These are phyloP conservation scores for Yamadazyma triangularis DNA, from an alignment of 1,139 yeast genomes.

Conservation along the genomic window DNA sequence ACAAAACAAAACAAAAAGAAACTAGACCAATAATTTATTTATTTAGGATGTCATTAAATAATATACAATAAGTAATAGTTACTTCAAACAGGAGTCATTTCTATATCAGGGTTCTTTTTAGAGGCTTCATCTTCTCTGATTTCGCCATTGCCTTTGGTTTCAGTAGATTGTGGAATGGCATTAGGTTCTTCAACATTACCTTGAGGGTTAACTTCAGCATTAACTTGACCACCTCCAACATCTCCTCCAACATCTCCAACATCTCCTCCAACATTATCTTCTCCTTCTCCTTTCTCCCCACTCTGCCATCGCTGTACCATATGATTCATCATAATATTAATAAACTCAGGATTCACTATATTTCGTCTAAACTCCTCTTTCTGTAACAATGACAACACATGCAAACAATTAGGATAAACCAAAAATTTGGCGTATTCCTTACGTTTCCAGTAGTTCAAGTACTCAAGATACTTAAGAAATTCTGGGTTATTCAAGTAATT, in stretches of 20 bases:
- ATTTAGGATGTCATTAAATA: too few relatives aligned
- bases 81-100: too few relatives aligned
- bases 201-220: too few relatives aligned
- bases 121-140: background rate
- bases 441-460: slow-evolving; percentile 69
- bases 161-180: too few relatives aligned
- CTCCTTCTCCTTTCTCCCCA: slow-evolving; percentile 1
- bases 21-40: too few relatives aligned
- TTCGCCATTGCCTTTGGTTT: background rate
- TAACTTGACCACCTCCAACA: background rate
- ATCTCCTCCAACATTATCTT: slow-evolving; percentile 1
- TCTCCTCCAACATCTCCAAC: background rate
- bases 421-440: slow-evolving; percentile 64
- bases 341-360: slow-evolving; percentile 54
- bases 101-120: too few relatives aligned
- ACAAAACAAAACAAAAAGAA: too few relatives aligned
- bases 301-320: slow-evolving; percentile 60
- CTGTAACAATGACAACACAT: slow-evolving; percentile 56
- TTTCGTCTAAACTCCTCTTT: slow-evolving; percentile 52
- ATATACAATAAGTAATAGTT: too few relatives aligned
- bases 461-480: slow-evolving; percentile 60
- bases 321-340: slow-evolving; percentile 62
- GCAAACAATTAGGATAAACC: slow-evolving; percentile 72
- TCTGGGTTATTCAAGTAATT: slow-evolving; percentile 58
- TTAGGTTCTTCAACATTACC: too few relatives aligned